Evolutionary conservation across 306 rosid species (phyloP), one percentile per base, ranked within the genome.

Genomic region (Pterocarpus santalinus): DNA sequence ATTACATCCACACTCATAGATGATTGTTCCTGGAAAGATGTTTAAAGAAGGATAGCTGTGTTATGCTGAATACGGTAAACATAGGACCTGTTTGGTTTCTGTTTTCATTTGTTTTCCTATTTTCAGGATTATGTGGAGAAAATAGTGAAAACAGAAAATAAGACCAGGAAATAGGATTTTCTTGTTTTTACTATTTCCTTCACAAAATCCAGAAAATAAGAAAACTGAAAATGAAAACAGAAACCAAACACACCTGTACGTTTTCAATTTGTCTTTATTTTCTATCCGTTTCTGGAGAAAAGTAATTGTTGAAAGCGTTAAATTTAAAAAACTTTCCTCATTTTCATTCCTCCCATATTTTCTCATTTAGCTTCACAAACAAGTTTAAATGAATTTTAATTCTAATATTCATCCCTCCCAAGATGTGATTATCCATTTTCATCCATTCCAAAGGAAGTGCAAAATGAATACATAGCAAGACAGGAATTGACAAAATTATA

Each of bases 401-500:
- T 47, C 22, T 64, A 9, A 75, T 9, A 46, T 64, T 5, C 8
- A 1, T 47, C 64, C 53, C 64, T 34, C 10, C 9, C 46, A 14
- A 78, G 68, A 43, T 34, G n/a, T 22, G 2, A 4, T 38, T 69
- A 51, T 68, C 47, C 58, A 46, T 56, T 78, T 60, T 32, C 52
- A 68, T 16, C 44, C 33, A 52, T 52, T 5, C 22, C 8, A 72
- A 53, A 52, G 3, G 16, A 79, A 53, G 33, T 52, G 63, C 46
- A 22, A 55, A 46, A 53, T 53, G 74, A 64, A 61, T n/a, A 52
- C 8, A 78, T 55, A 36, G 44, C 55, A 52, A 36, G 69, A 22
- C 7, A 75, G 56, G 16, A 67, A 62, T 43, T 34, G 36, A 66
- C 44, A 56, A 68, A 81, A 57, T 66, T 32, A 32, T 72, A 46